A percentile compares a stretch with the other conserved stretches of the same genome.
These are phyloP conservation scores for Eremomyces bilateralis DNA, from an alignment of 495 filamentous ascomycete genomes.

Conservation along the genomic window DNA sequence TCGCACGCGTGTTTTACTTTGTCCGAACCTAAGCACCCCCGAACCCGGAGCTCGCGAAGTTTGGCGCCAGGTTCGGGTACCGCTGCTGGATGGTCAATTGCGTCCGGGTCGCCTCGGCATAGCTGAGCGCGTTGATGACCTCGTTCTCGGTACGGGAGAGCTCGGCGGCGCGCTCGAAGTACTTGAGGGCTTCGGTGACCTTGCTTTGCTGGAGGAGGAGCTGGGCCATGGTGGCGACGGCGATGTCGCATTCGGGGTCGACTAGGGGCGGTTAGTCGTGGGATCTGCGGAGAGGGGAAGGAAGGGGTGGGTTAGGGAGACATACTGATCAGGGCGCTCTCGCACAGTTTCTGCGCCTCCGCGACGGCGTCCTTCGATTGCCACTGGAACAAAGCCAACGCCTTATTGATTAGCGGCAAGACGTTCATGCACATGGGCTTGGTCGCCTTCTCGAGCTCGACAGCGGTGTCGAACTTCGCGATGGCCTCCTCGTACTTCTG, in stretches of 20 bases:
- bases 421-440: conserved; percentile 95
- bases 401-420: conserved; percentile 94
- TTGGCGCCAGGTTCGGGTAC: neutral
- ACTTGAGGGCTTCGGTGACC: conserved; percentile 82
- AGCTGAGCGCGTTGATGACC: conserved; percentile 81
- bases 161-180: conserved; percentile 91
- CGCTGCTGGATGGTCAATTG: conserved; percentile 43
- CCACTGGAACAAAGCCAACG: conserved; percentile 90
- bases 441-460: conserved; percentile 89
- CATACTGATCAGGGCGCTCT: conserved; percentile 94
- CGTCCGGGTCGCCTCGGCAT: conserved; percentile 90
- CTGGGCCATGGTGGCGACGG: conserved; percentile 97
- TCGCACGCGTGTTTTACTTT: too few relatives aligned
- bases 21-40: too few relatives aligned
- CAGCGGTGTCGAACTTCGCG: conserved; percentile 92
- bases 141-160: conserved; percentile 90
- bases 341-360: conserved; percentile 87
- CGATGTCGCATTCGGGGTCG: conserved; percentile 96
- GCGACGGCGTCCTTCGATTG: conserved; percentile 88
- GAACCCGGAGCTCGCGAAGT: too few relatives aligned
- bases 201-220: conserved; percentile 95
- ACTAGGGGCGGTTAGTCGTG: too few relatives aligned
- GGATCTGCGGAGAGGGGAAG: too few relatives aligned
- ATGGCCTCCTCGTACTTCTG: conserved; percentile 87
- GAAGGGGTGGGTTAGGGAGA: too few relatives aligned